Base-by-base conservation (phyloP, 129 eudicot genomes). In the Glebionis coronaria region DNA sequence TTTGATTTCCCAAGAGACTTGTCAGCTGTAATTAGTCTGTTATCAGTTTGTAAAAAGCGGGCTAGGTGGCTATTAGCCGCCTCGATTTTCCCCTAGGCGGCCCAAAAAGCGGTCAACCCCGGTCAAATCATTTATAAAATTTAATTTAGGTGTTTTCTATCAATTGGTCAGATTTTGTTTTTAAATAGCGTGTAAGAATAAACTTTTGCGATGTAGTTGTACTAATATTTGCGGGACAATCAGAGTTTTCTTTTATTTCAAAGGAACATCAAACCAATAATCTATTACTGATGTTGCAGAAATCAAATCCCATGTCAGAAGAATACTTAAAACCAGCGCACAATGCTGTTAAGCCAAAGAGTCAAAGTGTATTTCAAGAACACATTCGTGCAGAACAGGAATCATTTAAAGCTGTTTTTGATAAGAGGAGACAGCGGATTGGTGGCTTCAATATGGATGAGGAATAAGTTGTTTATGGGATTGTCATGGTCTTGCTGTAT, bases 381-480 rank as follows among this genome's bases (percentile, higher is more conserved):
- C 86, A 73, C 38, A 70, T 93, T 13, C 97, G 90, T 31, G 99
- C 99, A 47, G 99, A 93, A 73, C 76, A 61, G 0, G 92, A 89
- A 79, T 93, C 97, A 2, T 93, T 89, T 31, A 89, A 79, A 76
- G 99, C 95, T 11, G 90, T 93, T 63, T 93, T 89, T 61, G 99
- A 89, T 67, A 86, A 85, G 77, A 86, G 88, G 73, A 74, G 72
- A 53, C 98, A 93, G 3, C 84, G 95, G 75, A 84, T 93, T 50
- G 76, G 83, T 29, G 91, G 85, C 63, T 77, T 89, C 19, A 61
- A 74, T 18, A 12, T 56, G 21, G 92, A 89, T 21, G 97, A 88
- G 0, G 87, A 84, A 55, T 84, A 63, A 49, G 11, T 52, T 12
- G n/a, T 14, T 51, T 59, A 4, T 18, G 21, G 54, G 25, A 28